Evolutionary conservation across 169 alveolate species (phyloP), one percentile per base, ranked within the genome.

Genomic region (Miamiensis avidus): DNA sequence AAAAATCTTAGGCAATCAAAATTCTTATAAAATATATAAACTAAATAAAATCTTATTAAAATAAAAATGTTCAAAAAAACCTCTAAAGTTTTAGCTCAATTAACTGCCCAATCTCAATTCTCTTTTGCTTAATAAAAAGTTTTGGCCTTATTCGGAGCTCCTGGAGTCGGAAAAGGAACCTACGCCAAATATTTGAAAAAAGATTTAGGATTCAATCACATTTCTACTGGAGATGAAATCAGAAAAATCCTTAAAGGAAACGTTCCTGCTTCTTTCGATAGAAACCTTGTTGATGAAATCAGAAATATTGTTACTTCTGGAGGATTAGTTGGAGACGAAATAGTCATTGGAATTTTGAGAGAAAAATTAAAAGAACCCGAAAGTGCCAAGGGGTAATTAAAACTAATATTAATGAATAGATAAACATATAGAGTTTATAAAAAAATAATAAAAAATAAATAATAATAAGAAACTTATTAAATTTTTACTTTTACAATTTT

Each of bases 131-230:
- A 79, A 79, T 34, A 82, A 75, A 69, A 86, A 82, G 81, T 86
- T 75, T 75, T 86, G 28, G 83, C 81, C 65, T 75, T 86, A 6
- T 86, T 86, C 65, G 93, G 93, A 49, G 88, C 91, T 16, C 93
- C 93, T 11, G 93, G 93, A 34, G 89, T 85, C n/a, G 93, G 93
- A 64, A 89, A 89, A 73, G 93, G 93, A 31, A 89, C 93, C 26
- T 89, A 78, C 74, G 93, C 90, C n/a, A 83, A 81, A 69, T 49
- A 86, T 30, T 76, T 89, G 27, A 76, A 82, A 31, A 89, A 89
- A 29, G 93, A 89, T 34, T 78, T 88, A 29, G 65, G 83, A 65
- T 77, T 86, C 29, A 88, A 88, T 29, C 87, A 74, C 33, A 65
- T 89, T 15, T 81, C 88, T 30, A 79, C 89, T 64, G 93, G 93